Evolutionary conservation across 169 alveolate genomes (phyloP).

Genomic region (Plasmodium knowlesi): DNA sequence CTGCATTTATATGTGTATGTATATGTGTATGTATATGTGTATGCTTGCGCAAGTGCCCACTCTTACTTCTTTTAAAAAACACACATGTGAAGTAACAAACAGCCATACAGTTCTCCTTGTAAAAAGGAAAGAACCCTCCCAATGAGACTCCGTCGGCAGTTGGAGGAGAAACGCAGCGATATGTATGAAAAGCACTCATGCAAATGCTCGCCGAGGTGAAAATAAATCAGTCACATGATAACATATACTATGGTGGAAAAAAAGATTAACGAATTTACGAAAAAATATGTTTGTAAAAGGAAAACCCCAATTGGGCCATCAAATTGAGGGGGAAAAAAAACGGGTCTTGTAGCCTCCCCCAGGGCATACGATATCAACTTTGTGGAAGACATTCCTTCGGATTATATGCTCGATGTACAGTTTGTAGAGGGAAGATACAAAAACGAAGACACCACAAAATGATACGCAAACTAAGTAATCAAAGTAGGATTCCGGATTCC

Average conservation of each 20-base stretch:
- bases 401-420: constrained; percentile 37
- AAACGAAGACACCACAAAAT: constrained; percentile 16
- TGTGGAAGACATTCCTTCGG: neutral
- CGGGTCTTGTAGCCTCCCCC: neutral
- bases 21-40: neutral
- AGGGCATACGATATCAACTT: neutral
- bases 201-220: neutral
- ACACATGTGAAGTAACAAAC: neutral
- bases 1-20: neutral
- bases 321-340: neutral
- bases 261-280: neutral
- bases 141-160: neutral
- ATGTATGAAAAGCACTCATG: neutral
- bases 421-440: constrained; percentile 46
- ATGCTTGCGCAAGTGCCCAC: neutral
- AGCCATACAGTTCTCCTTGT: neutral
- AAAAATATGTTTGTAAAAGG: neutral
- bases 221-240: neutral
- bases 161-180: neutral
- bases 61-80: neutral
- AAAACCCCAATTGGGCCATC: neutral
- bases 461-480: constrained; percentile 51
- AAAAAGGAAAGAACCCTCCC: neutral
- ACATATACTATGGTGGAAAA: neutral
- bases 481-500: constrained; percentile 68